Evolutionary conservation across 2,329 filamentous ascomycete species (phyloP), one percentile per base, ranked within the genome.

Genomic region (Rhynchosporium agropyri): DNA sequence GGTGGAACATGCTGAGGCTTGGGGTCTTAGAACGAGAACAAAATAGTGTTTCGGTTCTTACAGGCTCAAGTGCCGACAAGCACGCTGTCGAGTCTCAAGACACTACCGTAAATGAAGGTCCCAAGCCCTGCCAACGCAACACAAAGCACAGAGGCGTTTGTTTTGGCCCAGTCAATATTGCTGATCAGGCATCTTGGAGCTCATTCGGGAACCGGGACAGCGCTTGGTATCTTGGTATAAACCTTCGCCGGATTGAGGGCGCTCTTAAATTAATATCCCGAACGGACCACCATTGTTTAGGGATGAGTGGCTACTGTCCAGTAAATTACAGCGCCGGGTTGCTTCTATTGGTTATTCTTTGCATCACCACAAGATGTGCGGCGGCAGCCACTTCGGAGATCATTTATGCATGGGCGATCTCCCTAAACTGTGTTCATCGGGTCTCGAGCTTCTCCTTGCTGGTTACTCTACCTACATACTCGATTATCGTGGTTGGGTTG

Each of bases 341-440:
- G n/a, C n/a, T 53, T 12, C 43, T 26, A 4, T 8, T 46, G 7
- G 36, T n/a, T 26, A 38, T 53, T 53, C 2, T 2, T 10, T 10
- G 43, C 3, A n/a, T n/a, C 15, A 46, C n/a, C 8, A 5, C 2
- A 46, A 20, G n/a, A 7, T n/a, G 42, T n/a, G 26, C 13, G 29
- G n/a, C 31, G 50, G 13, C 50, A 53, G 50, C 50, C 38, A 45
- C 31, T 46, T 59, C 57, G 38, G 36, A 59, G 36, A 28, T 40
- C 31, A 50, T 59, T 29, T 15, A 60, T 53, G 40, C 48, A 53
- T 53, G n/a, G 51, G n/a, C 51, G 51, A 54, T 54, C 51, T 54
- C 40, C 36, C 13, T 28, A 31, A 29, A 48, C 13, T 43, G 8
- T 29, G 9, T 26, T 40, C n/a, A 12, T 29, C 33, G 28, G 13